Evolutionary conservation across 1,284 basidiomycete species (phyloP).

Genomic region (Polyporus tsugae): DNA sequence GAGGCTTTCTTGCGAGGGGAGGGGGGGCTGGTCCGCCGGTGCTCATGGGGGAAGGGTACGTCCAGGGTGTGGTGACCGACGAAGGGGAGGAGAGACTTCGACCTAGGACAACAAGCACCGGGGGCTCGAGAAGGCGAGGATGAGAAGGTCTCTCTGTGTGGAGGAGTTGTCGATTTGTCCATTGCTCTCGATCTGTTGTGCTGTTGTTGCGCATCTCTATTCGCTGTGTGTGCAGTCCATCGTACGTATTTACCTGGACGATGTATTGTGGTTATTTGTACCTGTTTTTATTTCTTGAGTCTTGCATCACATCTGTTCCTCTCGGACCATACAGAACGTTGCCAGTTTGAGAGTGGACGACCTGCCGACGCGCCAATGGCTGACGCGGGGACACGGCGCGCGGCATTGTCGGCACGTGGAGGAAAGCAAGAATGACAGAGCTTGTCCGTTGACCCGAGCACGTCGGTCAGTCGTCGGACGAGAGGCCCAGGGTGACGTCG

Average conservation of each 20-base stretch:
- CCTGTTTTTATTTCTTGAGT: conserved; percentile 4
- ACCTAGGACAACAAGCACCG: conserved; percentile 22
- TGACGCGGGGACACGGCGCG: neutral
- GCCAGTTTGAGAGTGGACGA: too few relatives aligned
- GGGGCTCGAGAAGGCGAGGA: conserved; percentile 6
- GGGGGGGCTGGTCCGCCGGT: conserved; percentile 74
- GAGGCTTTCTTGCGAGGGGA: conserved; percentile 75
- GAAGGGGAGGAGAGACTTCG: conserved; percentile 31
- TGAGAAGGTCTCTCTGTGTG: neutral
- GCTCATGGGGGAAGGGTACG: conserved; percentile 71
- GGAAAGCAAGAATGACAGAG: neutral
- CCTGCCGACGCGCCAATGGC: neutral
- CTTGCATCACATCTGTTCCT: neutral
- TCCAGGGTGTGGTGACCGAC: conserved; percentile 52
- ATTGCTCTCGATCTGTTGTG: conserved; percentile 34
- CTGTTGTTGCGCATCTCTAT: conserved; percentile 16
- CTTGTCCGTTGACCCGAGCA: neutral
- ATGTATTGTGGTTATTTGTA: conserved; percentile 17
- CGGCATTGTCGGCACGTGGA: neutral
- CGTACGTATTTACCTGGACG: neutral
- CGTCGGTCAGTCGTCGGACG: conserved; percentile 1
- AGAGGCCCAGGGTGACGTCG: too few relatives aligned
- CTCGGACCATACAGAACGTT: neutral
- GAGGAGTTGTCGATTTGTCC: conserved; percentile 25
- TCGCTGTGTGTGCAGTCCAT: conserved; percentile 15